Conservation (phyloP, 2,329 filamentous ascomycete genomes). For the Stagonosporopsis vannaccii region DNA sequence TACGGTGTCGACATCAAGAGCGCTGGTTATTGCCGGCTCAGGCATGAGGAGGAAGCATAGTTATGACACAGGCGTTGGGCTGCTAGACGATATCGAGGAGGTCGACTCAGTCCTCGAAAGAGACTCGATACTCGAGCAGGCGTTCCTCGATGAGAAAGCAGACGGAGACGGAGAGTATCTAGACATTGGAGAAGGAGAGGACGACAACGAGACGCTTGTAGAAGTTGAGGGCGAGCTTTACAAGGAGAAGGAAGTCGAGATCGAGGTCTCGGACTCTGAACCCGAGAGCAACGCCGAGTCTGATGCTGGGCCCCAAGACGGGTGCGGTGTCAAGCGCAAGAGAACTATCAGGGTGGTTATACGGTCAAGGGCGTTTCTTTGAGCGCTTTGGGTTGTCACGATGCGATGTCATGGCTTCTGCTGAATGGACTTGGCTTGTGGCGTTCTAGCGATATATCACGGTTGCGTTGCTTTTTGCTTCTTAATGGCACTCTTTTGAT, state of each 20-base stretch:
- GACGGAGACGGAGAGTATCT: background rate
- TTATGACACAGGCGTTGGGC: conserved; percentile 10
- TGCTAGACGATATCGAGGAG: conserved; percentile 14
- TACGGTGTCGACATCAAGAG: background rate
- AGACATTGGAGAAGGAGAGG: conserved; percentile 2
- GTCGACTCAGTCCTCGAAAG: conserved; percentile 10
- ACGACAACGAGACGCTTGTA: conserved; percentile 19
- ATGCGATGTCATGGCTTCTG: background rate
- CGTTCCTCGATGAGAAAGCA: conserved; percentile 21
- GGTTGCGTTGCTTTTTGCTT: background rate
- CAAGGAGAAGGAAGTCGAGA: conserved; percentile 27
- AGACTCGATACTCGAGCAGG: conserved; percentile 25
- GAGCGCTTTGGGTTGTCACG: background rate
- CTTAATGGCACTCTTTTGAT: background rate
- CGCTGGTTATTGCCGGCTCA: conserved; percentile 13
- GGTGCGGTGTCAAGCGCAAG: conserved; percentile 35
- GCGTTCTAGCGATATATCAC: conserved; percentile 20
- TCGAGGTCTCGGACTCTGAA: conserved; percentile 33
- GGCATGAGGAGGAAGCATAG: conserved; percentile 19
- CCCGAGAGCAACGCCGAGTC: conserved; percentile 25
- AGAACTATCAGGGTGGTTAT: conserved; percentile 43
- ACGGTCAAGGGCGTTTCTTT: conserved; percentile 47
- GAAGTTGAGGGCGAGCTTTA: conserved; percentile 18
- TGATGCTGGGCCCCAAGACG: conserved; percentile 20
- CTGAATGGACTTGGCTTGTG: background rate